A percentile compares a stretch with the other conserved stretches of the same genome.
phyloP scores from a whole-genome alignment of 768 basidiomycete species.

The Suillus subluteus region DNA sequence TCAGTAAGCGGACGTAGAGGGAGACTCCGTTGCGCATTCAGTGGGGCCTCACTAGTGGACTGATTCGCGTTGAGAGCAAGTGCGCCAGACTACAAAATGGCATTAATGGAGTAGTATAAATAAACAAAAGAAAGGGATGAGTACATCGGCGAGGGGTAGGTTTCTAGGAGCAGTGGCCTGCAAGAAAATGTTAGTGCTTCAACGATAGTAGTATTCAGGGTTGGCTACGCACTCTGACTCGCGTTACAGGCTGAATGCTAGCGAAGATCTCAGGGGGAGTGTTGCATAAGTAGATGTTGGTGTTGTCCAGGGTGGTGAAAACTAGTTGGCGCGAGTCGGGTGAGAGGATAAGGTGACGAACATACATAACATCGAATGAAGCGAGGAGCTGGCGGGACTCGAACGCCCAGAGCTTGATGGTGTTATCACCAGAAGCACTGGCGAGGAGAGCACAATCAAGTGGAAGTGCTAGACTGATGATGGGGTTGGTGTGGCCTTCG shows the following conservation, averaged over 20 bases:
- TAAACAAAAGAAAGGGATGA: not conserved
- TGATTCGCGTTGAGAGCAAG: not conserved
- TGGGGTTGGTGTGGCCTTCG: not conserved
- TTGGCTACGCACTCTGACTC: not conserved
- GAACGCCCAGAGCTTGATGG: conserved; percentile 17
- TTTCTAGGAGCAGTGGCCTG: no score
- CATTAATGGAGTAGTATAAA: no score
- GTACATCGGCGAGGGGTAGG: no score
- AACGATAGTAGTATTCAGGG: no score
- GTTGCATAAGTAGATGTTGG: not conserved
- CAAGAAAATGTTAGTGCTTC: not conserved
- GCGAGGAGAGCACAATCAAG: conserved; percentile 9
- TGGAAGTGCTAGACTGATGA: conserved; percentile 4
- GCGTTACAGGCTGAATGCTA: not conserved
- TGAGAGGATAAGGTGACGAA: not conserved
- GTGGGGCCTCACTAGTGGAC: no score
- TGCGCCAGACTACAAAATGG: not conserved
- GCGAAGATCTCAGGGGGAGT: not conserved
- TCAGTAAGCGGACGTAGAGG: no score
- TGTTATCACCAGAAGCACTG: conserved; percentile 13
- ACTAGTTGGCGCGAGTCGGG: not conserved
- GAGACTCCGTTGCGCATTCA: no score
- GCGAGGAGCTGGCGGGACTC: conserved; percentile 2
- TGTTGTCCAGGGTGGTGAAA: not conserved
- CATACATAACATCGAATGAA: not conserved